Base-by-base conservation (phyloP, 1,139 yeast species). In the Blastobotrys arbuscula region DNA sequence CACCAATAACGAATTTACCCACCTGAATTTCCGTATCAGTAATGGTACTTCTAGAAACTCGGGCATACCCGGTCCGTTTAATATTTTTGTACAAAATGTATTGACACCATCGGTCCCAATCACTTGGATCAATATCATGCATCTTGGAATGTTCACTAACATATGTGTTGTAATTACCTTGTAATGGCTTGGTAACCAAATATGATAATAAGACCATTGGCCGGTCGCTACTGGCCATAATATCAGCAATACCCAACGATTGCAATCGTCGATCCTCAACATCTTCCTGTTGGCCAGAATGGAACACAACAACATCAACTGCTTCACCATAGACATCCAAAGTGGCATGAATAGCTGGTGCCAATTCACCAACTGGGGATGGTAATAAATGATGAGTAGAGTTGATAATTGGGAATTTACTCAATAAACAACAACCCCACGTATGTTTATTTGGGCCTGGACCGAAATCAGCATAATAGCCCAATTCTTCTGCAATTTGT, bases 91-190 rank as follows among this genome's bases (percentile, higher is more conserved):
- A 92, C 57, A 92, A 71, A 54, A 92, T 89, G 69, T 92, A 92
- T 69, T 92, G 95, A 71, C 98, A 92, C 98, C 98, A 92, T 70
- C 98, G 79, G 64, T 92, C 98, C 84, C 94, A 87, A 65, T 92
- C 98, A 10, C 84, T 74, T 46, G 90, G 83, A 64, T 92, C 98
- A 57, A 92, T 89, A 66, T 92, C 98, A 59, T 82, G 79, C 92
- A 92, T 87, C 42, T 96, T 84, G 1, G 94, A 82, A 57, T 73
- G 68, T 47, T 84, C 84, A 60, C 95, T 82, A 16, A 90, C 96
- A 66, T 88, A 89, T 1, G 90, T 89, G 67, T 87, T 82, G 72
- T 92, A 92, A 68, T 92, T 90, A 15, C 97, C 97, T 63, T 84
- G 77, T 33, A 78, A 72, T 16, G 97, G 97, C 44, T 76, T 79